Percentiles rank a stretch among this genome's conserved stretches.
These are phyloP conservation scores for Holtermanniella nyarrowii DNA, from an alignment of 768 basidiomycete genomes.

Conservation along the genomic window DNA sequence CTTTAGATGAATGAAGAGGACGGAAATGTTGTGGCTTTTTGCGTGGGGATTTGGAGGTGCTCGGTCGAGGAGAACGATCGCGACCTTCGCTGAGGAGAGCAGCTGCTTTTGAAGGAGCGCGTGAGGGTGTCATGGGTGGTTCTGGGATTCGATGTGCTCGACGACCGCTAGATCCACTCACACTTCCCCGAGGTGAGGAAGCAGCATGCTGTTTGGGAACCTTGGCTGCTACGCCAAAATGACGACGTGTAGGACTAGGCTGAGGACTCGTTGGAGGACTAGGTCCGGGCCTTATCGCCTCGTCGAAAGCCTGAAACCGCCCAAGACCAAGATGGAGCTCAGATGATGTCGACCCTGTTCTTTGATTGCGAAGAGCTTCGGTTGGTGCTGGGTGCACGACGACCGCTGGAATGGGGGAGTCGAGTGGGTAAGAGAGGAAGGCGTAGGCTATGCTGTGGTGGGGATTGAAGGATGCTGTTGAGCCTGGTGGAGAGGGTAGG, in stretches of 20 bases:
- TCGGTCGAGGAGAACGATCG: neutral
- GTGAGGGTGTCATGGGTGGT: conserved; percentile 22
- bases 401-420: neutral
- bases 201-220: too few relatives aligned
- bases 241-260: conserved; percentile 6
- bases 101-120: conserved; percentile 30
- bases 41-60: neutral
- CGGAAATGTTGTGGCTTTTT: conserved; percentile 17
- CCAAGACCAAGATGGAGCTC: conserved; percentile 23
- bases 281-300: conserved; percentile 16
- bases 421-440: conserved; percentile 10
- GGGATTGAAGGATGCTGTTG: conserved; percentile 5
- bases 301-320: conserved; percentile 13
- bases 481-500: neutral
- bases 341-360: conserved; percentile 4
- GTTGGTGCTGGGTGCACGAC: neutral
- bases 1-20: conserved; percentile 15
- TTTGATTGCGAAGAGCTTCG: neutral
- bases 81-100: conserved; percentile 16
- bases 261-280: conserved; percentile 13
- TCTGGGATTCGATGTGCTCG: neutral
- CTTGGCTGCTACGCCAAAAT: neutral
- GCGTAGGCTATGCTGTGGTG: conserved; percentile 21
- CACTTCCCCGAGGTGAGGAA: too few relatives aligned
- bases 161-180: too few relatives aligned